Evolutionary conservation across 164 flowering plant species (phyloP).

Genomic region (Vitis cinerea): DNA sequence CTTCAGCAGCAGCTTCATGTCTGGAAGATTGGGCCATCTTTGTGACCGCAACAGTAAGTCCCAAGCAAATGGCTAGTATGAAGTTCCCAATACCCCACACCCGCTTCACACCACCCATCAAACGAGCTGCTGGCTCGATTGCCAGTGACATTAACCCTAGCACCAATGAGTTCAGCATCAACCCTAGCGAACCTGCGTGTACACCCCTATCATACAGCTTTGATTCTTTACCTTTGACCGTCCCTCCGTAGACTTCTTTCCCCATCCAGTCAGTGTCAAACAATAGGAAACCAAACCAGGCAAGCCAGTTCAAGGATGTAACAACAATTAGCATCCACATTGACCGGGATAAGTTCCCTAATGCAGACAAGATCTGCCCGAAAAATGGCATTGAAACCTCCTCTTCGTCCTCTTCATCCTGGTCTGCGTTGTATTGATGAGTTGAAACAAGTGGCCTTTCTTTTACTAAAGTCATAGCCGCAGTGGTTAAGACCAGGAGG

Average conservation of each 20-base stretch:
- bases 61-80: slow-evolving; percentile 46
- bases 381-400: slow-evolving; percentile 27
- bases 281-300: slow-evolving; percentile 78
- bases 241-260: slow-evolving; percentile 67
- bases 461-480: slow-evolving; percentile 36
- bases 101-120: slow-evolving; percentile 44
- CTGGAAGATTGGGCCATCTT: slow-evolving; percentile 35
- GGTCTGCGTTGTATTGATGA: not conserved
- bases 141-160: slow-evolving; percentile 48
- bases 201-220: slow-evolving; percentile 52
- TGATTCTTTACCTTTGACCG: slow-evolving; percentile 16
- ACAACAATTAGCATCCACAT: slow-evolving; percentile 67
- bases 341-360: slow-evolving; percentile 41
- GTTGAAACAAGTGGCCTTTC: slow-evolving; percentile 14
- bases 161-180: slow-evolving; percentile 69
- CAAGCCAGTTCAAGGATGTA: slow-evolving; percentile 77
- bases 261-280: slow-evolving; percentile 93
- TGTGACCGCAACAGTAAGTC: slow-evolving; percentile 43
- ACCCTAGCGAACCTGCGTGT: slow-evolving; percentile 60
- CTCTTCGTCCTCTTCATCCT: not conserved
- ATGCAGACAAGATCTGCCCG: slow-evolving; percentile 39
- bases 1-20: too few relatives aligned
- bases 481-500: slow-evolving; percentile 33
- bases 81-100: slow-evolving; percentile 64
- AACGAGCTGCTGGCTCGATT: slow-evolving; percentile 31